Evolutionary conservation across 2,329 filamentous ascomycete species (phyloP), one percentile per base, ranked within the genome.

Genomic region (Magnaporthiopsis incrustans): DNA sequence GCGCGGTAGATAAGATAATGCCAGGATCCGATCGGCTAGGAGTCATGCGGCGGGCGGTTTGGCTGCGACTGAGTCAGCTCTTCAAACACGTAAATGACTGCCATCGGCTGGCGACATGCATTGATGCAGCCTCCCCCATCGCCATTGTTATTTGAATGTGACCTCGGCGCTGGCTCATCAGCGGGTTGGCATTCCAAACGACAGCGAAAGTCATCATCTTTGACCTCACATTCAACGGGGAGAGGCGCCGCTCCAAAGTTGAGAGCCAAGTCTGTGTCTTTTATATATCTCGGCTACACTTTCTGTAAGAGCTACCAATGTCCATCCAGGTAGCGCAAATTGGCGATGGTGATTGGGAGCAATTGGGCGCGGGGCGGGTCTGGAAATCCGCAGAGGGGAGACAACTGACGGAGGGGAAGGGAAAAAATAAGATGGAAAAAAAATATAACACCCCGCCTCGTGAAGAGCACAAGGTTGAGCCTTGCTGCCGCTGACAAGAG

Each of bases 1-100:
- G 0, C 6, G n/a, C 14, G 32, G 26, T 53, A 38, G 62, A 63
- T 63, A 63, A 63, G n/a, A 38, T 38, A 35, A 44, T 57, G 38
- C 26, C 18, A 53, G 44, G 44, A 10, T n/a, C 44, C 44, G 44
- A n/a, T 53, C 44, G 18, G 44, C 22, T 11, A 3, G 44, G 44
- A 50, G 44, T 50, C 44, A 50, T 22, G 15, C 44, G 44, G 18
- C 44, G 4, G 15, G 44, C 44, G 7, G 44, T 10, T 53, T 53
- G 22, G 44, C 22, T 53, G 22, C 7, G 22, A 6, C 44, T 10
- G 44, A 53, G 44, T 53, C 44, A 53, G 44, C 44, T 8, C n/a
- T 53, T 14, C 44, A 53, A 25, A 25, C 8, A 30, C 30, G 30
- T 6, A 30, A 30, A 30, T 30, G 30, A 18, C 18, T 22, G 18